Evolutionary conservation across 495 filamentous ascomycete species (phyloP), one percentile per base, ranked within the genome.

Genomic region (Lasiosphaeriaceae sp.): DNA sequence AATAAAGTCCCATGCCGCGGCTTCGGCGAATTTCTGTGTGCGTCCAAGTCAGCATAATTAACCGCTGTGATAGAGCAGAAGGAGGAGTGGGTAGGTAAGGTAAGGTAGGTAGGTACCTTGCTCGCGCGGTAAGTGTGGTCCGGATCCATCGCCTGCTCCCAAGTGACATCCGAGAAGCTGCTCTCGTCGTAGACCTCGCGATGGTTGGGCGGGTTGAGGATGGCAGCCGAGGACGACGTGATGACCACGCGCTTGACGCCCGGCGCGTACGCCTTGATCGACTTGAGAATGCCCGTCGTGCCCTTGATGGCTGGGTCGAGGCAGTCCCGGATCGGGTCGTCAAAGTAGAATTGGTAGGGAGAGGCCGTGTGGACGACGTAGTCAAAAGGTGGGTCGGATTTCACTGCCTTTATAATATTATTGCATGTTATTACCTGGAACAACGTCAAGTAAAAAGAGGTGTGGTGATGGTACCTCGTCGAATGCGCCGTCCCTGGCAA

Each of bases 321-420:
- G 48, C 75, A 74, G 31, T 77, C 71, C 8, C 58, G 59, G 6
- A 68, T 50, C 2, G 73, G 73, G 48, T 78, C 72, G 12, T 67
- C 54, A 14, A 66, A 65, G 41, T 63, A 58, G 16, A 72, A 55
- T 9, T 72, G 67, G 58, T 71, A 78, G 5, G 76, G 76, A 0
- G 74, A 77, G 2, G 76, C 76, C 2, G 72, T 75, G 59, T 78
- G 75, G 20, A 78, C 54, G 35, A 77, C 73, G 51, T 71, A 74
- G 63, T 70, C 63, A 22, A 78, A 67, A 0, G 66, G 65, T 1
- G 63, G 58, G 11, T 67, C 34, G 8, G 69, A 54, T 26, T 66
- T 24, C 20, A 75, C 54, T 7, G 56, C 62, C 65, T 71, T 16
- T n/a, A n/a, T n/a, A n/a, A n/a, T n/a, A n/a, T 31, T 3, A 7